Base-by-base conservation (phyloP, 176 grass and related monocot genomes). In the Oryza punctata region DNA sequence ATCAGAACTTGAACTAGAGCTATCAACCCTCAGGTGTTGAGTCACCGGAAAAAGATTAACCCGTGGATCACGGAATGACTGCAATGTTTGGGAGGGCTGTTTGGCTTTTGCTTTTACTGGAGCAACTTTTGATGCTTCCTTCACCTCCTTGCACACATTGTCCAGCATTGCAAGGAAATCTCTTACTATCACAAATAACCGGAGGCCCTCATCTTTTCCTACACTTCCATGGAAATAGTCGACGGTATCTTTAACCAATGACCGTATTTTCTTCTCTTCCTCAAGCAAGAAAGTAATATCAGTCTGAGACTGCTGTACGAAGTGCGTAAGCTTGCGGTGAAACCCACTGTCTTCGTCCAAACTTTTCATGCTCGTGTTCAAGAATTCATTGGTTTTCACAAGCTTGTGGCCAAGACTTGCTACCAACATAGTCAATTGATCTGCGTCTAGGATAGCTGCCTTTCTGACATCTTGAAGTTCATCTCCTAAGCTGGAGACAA, bases 101-200 rank as follows among this genome's bases (percentile, higher is more conserved):
- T 21, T 33, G 10, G 67, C 25, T 67, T 91, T 79, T 64, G 86
- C 27, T 92, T 71, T 88, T 57, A 12, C 88, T 78, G 77, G 75
- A 69, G 79, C 54, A 65, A 66, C 41, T 75, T 87, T 79, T 65
- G 90, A 38, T 78, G 70, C 83, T 85, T 94, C 89, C 75, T 89
- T 96, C 50, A 99, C 89, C 69, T 96, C 93, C 75, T 92, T 94
- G 83, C 96, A 94, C 45, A 85, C 85, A 85, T 81, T 99, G 46
- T 94, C 96, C 68, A 94, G 78, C 84, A 99, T 94, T 60, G 72
- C 60, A 24, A 99, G 87, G 63, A 94, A 96, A 75, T 99, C 91
- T 37, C 93, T 80, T 25, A 96, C 89, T 15, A 99, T 52, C 27
- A 92, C 89, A 81, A 99, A 99, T 82, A 99, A 83, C 15, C 88